phyloP scores from a whole-genome alignment of 2,329 filamentous ascomycete genomes.

The Cryphonectria parasitica region DNA sequence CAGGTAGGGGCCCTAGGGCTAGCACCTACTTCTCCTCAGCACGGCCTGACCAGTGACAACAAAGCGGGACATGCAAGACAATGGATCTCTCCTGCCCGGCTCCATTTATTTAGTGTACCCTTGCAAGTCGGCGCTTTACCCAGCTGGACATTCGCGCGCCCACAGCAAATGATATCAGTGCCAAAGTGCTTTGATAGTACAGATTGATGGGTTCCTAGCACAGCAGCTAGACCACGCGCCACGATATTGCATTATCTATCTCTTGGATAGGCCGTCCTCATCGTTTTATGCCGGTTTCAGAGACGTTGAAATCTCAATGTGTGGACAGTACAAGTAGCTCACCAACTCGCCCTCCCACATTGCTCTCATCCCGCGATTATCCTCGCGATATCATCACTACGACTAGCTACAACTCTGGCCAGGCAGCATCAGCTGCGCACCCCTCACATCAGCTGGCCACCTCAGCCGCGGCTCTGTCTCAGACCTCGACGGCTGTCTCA shows the following conservation, averaged over 20 bases:
- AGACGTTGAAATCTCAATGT: slow-evolving; percentile 11
- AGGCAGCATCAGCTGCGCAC: slow-evolving; percentile 13
- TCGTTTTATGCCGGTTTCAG: background rate
- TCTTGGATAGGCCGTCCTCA: background rate
- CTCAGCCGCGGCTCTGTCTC: slow-evolving; percentile 18
- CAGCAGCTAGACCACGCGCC: background rate
- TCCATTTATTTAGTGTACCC: background rate
- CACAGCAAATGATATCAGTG: slow-evolving; percentile 8
- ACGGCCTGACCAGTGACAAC: background rate
- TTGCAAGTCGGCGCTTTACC: background rate
- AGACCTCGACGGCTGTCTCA: slow-evolving; percentile 24
- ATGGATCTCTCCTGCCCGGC: background rate
- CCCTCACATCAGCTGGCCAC: slow-evolving; percentile 7
- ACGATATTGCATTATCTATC: background rate
- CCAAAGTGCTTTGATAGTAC: background rate
- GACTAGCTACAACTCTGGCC: slow-evolving; percentile 13
- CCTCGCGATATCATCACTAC: slow-evolving; percentile 20
- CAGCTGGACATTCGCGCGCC: background rate
- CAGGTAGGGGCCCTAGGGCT: background rate
- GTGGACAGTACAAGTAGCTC: slow-evolving; percentile 27
- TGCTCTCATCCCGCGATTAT: background rate
- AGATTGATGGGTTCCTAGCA: background rate
- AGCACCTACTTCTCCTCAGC: background rate
- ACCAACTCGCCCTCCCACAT: slow-evolving; percentile 23
- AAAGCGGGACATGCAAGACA: background rate